A percentile compares a stretch with the other conserved stretches of the same genome.
These are phyloP conservation scores for Aphanomyces invadans DNA, from an alignment of 352 stramenopile species.

Conservation along the genomic window DNA sequence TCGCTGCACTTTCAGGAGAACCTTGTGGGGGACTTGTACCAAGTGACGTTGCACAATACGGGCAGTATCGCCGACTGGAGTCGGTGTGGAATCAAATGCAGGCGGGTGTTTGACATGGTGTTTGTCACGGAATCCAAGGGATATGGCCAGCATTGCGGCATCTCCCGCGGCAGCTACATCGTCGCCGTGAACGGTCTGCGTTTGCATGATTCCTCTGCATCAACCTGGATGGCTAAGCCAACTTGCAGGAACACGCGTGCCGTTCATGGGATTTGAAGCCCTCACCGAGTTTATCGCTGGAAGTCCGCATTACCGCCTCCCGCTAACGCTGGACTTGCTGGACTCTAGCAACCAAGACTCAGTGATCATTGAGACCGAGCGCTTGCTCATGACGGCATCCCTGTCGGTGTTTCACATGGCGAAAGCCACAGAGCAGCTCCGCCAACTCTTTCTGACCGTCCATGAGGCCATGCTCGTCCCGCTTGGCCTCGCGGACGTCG, in stretches of 20 bases:
- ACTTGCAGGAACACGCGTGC: constrained; percentile 18
- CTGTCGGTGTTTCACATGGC: constrained; percentile 19
- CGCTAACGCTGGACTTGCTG: constrained; percentile 19
- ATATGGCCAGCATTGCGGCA: not conserved
- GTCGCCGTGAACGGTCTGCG: constrained; percentile 13
- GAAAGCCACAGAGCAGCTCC: constrained; percentile 18
- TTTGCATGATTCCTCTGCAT: no score
- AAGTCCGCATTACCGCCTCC: constrained; percentile 18
- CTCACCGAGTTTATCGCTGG: constrained; percentile 13
- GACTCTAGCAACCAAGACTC: not conserved
- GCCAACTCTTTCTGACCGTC: constrained; percentile 8
- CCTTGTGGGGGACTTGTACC: not conserved
- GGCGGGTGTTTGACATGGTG: constrained; percentile 18
- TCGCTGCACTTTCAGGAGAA: not conserved
- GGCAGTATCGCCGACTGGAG: not conserved
- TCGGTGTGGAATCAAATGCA: constrained; percentile 5
- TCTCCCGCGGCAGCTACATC: constrained; percentile 8
- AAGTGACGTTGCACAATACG: constrained; percentile 13
- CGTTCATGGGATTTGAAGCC: constrained; percentile 20
- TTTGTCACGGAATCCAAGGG: constrained; percentile 4
- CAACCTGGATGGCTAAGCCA: no score
- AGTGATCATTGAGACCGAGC: constrained; percentile 4
- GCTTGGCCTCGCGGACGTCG: not conserved
- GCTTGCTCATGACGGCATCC: constrained; percentile 13
- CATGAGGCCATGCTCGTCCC: not conserved